Evolutionary conservation across 1,284 basidiomycete genomes (phyloP), one percentile per base, ranked within the genome.

Genomic region (Baeospora myosura): DNA sequence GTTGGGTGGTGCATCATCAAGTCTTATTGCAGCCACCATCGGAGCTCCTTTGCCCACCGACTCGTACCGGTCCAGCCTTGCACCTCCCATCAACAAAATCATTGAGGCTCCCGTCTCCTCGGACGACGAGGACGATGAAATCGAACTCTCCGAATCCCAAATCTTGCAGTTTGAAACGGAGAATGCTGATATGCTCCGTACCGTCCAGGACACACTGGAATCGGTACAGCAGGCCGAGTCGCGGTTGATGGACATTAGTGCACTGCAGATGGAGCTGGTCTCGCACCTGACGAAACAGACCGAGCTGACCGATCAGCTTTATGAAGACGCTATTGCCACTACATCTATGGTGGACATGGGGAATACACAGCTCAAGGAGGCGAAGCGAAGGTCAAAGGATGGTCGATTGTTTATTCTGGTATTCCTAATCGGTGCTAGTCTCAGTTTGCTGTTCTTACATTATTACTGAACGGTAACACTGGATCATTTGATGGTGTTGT

Each of bases 121-220:
- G 20, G 70, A 74, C 34, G 68, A 81, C 49, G 80, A 82, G 43
- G 78, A 84, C 34, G 82, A 85, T 44, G 83, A 86, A 48, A 64
- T 86, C 24, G 83, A 88, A 55, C 66, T 93, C 8, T 78, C 84
- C 0, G 71, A 78, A 33, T 88, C 85, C 8, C 91, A 95, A 59
- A 90, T 94, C 41, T 78, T 88, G 53, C 87, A 90, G 60, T 95
- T 95, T 53, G 92, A 95, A 62, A 71, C 76, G 16, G 91, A 95
- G 61, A 92, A 94, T 51, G 87, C 88, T 23, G 79, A 78, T 48
- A 82, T 95, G 42, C 64, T 95, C 42, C 80, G 81, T 50, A 76
- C 76, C 33, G 84, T 89, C 21, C 86, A 93, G 58, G 79, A 88
- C 52, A 88, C 86, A 11, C 68, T 95, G 18, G 84, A 82, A 50